Evolutionary conservation across 306 rosid species (phyloP).

Genomic region (Ceratonia siliqua): DNA sequence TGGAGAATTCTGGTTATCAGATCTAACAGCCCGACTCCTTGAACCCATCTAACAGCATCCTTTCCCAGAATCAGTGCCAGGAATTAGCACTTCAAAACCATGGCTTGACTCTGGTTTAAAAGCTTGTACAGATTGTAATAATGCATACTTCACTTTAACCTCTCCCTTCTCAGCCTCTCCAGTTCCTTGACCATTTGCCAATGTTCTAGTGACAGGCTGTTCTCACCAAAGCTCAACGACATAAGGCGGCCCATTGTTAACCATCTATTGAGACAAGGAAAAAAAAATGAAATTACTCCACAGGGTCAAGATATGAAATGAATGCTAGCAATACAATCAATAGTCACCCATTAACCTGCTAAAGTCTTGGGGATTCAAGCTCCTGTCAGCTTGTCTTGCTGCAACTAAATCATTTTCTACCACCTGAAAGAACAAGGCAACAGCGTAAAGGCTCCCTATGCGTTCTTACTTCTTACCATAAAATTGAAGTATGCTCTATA

Average conservation of each 20-base stretch:
- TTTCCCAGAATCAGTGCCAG: slow-evolving; percentile 1
- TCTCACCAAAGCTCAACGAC: slow-evolving; percentile 76
- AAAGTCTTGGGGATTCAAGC: slow-evolving; percentile 58
- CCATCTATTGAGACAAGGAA: slow-evolving; percentile 49
- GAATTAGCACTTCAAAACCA: not conserved
- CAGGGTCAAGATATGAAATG: not conserved
- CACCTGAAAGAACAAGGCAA: slow-evolving; percentile 49
- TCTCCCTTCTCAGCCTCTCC: slow-evolving; percentile 74
- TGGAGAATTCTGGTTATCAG: not conserved
- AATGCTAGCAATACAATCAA: not conserved
- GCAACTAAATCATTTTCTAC: slow-evolving; percentile 82
- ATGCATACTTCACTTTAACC: slow-evolving; percentile 49
- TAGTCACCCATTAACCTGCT: slow-evolving; percentile 61
- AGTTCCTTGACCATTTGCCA: slow-evolving; percentile 90
- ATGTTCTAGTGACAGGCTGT: slow-evolving; percentile 65
- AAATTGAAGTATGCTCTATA: not conserved
- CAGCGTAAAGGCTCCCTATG: not conserved
- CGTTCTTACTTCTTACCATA: not conserved
- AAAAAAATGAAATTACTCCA: not conserved
- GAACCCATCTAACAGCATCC: slow-evolving; percentile 11
- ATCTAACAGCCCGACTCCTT: slow-evolving; percentile 21
- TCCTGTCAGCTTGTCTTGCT: slow-evolving; percentile 68
- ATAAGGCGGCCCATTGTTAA: slow-evolving; percentile 80
- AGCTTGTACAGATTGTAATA: not conserved
- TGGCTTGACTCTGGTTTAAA: not conserved